These are phyloP conservation scores for Lizonia empirigonia DNA, from an alignment of 2,329 filamentous ascomycete genomes.

Conservation along the genomic window DNA sequence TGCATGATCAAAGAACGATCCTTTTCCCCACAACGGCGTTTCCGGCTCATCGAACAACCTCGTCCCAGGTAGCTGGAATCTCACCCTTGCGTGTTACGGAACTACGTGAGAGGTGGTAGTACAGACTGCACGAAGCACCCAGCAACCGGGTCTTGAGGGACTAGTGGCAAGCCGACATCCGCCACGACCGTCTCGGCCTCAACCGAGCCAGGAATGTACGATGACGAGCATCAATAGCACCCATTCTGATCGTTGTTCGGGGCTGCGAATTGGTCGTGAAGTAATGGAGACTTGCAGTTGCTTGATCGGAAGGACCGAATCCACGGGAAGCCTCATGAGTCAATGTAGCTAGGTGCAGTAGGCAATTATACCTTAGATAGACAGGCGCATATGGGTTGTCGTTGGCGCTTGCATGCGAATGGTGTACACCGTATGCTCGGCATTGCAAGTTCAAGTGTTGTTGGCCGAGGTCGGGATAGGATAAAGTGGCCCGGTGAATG, in stretches of 20 bases:
- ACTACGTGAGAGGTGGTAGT: conserved; percentile 28
- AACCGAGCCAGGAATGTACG: conserved; percentile 31
- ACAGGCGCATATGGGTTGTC: not conserved
- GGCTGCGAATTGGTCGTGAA: not conserved
- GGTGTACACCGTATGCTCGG: conserved; percentile 1
- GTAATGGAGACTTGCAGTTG: not conserved
- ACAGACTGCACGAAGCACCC: conserved; percentile 34
- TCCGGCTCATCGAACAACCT: conserved; percentile 35
- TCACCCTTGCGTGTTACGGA: conserved; percentile 37
- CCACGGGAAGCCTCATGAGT: not conserved
- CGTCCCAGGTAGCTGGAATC: conserved; percentile 34
- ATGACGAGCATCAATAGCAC: not conserved
- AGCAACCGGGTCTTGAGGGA: conserved; percentile 37
- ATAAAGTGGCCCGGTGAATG: not conserved
- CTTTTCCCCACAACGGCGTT: conserved; percentile 31
- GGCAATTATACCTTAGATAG: not conserved
- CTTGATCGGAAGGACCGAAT: not conserved
- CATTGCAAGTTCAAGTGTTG: not conserved
- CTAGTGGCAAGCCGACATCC: conserved; percentile 31
- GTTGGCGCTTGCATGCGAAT: conserved; percentile 1
- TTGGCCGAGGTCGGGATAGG: conserved; percentile 9
- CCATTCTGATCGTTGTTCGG: not conserved
- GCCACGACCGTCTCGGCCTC: conserved; percentile 29
- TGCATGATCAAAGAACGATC: conserved; percentile 37
- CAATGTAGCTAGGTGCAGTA: conserved; percentile 6